Evolutionary conservation across 768 basidiomycete species (phyloP), one percentile per base, ranked within the genome.

Genomic region (Gloeopeniophorella convolvens): DNA sequence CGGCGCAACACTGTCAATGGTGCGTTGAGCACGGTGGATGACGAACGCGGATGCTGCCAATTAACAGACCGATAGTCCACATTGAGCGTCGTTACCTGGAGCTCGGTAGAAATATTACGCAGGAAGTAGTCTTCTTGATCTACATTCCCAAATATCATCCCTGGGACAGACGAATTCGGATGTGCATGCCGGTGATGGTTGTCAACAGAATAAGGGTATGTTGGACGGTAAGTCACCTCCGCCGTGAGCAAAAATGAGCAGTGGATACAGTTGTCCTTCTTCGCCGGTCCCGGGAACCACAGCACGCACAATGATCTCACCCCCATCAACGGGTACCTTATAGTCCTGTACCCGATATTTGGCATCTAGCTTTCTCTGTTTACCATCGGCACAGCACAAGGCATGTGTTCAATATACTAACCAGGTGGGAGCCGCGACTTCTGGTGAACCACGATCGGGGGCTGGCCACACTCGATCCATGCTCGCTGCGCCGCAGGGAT

Each of bases 101-200:
- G 32, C 6, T 53, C 55, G 1, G 42, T 42, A 32, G 52, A 54
- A 28, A 56, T 27, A 26, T 36, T 45, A 11, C 57, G 54, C 20
- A 55, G 37, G 23, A 44, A 43, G 11, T 28, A 40, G 39, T 59
- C 62, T 21, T 62, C 59, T 23, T 39, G 30, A 7, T 61, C 54
- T 11, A 62, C 13, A 13, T 45, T 41, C 2, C 60, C 59, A 21
- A 44, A 40, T n/a, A 54, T 27, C 30, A 48, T 33, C 4, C 49
- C 49, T 42, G 10, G 1, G 26, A 18, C 7, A 10, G 2, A 15
- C 10, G 37, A 13, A 3, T 1, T 2, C 4, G 11, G 8, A 34
- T 6, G 11, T 8, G 12, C 33, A 32, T 18, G 31, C 4, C 3
- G 9, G 44, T 40, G 33, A 10, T 16, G 12, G 15, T 8, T n/a